These are phyloP conservation scores for Rosellinia necatrix DNA, from an alignment of 2,329 filamentous ascomycete genomes.

Conservation along the genomic window DNA sequence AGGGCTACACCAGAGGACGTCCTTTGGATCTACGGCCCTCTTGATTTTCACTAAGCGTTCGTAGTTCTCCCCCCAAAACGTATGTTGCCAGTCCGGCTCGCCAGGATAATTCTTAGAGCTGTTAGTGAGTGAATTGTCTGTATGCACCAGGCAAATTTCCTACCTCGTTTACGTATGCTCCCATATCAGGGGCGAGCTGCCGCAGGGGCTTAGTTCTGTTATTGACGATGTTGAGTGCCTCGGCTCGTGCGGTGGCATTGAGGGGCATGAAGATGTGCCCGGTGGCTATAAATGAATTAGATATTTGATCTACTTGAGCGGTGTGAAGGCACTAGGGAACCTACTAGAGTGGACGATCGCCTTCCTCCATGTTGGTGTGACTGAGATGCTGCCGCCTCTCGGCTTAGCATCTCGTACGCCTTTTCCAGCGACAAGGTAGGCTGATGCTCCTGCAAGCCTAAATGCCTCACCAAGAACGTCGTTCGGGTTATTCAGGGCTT, in stretches of 20 bases:
- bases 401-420: conserved; percentile 50
- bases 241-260: conserved; percentile 38
- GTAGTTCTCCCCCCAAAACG: conserved; percentile 54
- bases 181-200: conserved; percentile 46
- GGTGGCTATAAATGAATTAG: conserved; percentile 32
- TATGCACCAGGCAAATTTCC: conserved; percentile 9
- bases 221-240: conserved; percentile 38
- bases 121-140: background rate
- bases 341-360: conserved; percentile 49
- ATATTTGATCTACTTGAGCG: conserved; percentile 12
- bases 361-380: conserved; percentile 57
- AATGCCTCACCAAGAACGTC: conserved; percentile 45
- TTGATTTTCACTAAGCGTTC: conserved; percentile 51
- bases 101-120: conserved; percentile 41
- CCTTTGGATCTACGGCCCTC: conserved; percentile 49
- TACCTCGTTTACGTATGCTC: conserved; percentile 54
- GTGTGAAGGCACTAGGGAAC: conserved; percentile 19
- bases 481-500: conserved; percentile 43
- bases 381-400: conserved; percentile 50
- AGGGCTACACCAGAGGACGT: conserved; percentile 54
- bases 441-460: conserved; percentile 41
- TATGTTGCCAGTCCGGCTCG: conserved; percentile 46
- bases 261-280: conserved; percentile 39
- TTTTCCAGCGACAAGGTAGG: conserved; percentile 50
- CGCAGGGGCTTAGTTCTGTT: conserved; percentile 43